Conservation (phyloP, 352 stramenopile species). For the Elongisporangium prolatum region DNA sequence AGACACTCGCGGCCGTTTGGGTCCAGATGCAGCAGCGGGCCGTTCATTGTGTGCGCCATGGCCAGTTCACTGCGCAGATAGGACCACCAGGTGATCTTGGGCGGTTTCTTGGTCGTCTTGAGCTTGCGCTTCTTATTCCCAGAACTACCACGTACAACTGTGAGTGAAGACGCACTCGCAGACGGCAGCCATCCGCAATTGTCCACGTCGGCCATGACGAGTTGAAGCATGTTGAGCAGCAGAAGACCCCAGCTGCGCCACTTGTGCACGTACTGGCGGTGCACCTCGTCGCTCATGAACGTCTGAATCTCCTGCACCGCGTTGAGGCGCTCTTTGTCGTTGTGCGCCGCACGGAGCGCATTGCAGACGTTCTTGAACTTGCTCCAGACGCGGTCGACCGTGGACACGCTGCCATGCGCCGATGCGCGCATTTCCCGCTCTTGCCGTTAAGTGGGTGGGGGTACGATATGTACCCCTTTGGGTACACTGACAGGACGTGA, state of each 20-base stretch:
- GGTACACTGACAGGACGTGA: background rate
- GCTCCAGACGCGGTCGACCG: conserved; percentile 32
- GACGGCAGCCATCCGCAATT: conserved; percentile 10
- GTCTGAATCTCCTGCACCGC: conserved; percentile 33
- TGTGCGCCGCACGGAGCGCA: conserved; percentile 39
- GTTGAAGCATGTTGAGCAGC: conserved; percentile 39
- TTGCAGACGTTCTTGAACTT: conserved; percentile 38
- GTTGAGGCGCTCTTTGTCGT: conserved; percentile 21
- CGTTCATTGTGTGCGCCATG: conserved; percentile 38
- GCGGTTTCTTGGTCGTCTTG: conserved; percentile 20
- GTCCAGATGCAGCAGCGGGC: conserved; percentile 65
- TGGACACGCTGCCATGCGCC: background rate
- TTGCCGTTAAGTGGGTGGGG: background rate
- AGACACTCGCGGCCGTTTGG: conserved; percentile 63
- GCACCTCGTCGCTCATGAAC: conserved; percentile 47
- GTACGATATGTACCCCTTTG: no score
- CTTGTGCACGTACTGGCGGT: conserved; percentile 54
- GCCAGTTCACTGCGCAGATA: conserved; percentile 62
- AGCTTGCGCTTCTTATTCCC: conserved; percentile 20
- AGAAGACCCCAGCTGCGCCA: conserved; percentile 70
- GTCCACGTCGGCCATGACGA: conserved; percentile 44
- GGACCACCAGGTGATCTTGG: conserved; percentile 46
- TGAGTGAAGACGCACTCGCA: background rate
- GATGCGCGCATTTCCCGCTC: background rate
- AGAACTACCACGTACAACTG: background rate